Evolutionary conservation across 805 yeast genomes (phyloP), one percentile per base, ranked within the genome.

Genomic region (Isabelozyma heimii): DNA sequence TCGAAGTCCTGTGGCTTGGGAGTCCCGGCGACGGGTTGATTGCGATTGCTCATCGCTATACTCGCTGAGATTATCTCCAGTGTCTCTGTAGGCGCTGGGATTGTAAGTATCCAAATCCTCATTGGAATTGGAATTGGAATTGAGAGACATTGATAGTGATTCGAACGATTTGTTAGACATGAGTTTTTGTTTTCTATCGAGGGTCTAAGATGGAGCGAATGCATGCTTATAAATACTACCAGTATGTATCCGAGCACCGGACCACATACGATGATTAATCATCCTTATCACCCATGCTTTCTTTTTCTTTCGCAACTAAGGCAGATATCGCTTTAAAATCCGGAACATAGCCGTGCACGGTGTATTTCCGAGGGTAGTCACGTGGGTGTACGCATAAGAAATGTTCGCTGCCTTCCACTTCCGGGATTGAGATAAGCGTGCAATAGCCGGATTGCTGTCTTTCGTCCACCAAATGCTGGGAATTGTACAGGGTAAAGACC

Each of bases 31-130:
- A 43, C 45, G n/a, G 28, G 20, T 51, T 47, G 14, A 43, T 48
- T 69, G 75, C 4, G 80, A 73, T 49, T 68, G 73, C 12, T 79
- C 80, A 59, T 77, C 82, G 49, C 77, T 76, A 45, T 63, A 63
- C 14, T 45, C 41, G 12, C n/a, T 15, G 14, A 13, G n/a, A 14
- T 50, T 33, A 37, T 38, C 35, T 5, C 20, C 15, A 14, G 35
- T 30, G 35, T 37, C 20, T n/a, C 14, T 9, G 17, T 40, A 40
- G 17, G 42, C 30, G 16, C 17, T 40, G 10, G 42, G 42, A 16
- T 16, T 40, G 17, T 5, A 40, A 7, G 15, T 26, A 40, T 40
- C 42, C 12, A 40, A 13, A 1, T 20, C 42, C 17, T 30, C 35
- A 8, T 30, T 30, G 35, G 35, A 30, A 30, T 30, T 27, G n/a